Conservation (phyloP, 352 stramenopile genomes). For the Pythium myriotylum region DNA sequence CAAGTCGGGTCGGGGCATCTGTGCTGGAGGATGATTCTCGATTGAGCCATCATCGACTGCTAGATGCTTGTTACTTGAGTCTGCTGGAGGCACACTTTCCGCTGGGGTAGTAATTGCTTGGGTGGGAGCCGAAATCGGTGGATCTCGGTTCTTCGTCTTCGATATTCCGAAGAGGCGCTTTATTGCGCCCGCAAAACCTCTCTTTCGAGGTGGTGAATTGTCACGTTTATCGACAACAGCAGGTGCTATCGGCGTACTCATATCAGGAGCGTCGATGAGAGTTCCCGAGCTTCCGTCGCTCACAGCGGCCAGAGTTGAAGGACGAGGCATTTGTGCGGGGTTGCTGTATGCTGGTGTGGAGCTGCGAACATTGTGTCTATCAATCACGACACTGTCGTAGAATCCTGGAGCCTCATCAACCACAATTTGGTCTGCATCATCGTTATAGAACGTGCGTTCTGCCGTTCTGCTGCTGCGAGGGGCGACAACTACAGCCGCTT, state of each 20-base stretch:
- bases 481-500: slow-evolving; percentile 1
- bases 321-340: slow-evolving; percentile 7
- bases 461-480: slow-evolving; percentile 4
- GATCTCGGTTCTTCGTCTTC: slow-evolving; percentile 10
- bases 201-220: slow-evolving; percentile 5
- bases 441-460: slow-evolving; percentile 28
- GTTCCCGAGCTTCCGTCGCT: slow-evolving; percentile 43
- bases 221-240: slow-evolving; percentile 5
- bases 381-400: slow-evolving; percentile 38
- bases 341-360: slow-evolving; percentile 6
- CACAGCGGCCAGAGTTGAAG: slow-evolving; percentile 10
- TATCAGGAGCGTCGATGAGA: slow-evolving; percentile 37
- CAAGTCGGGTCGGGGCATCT: slow-evolving; percentile 8
- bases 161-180: slow-evolving; percentile 74
- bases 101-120: too few relatives aligned
- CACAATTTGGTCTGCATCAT: slow-evolving; percentile 46
- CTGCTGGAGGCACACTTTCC: neutral
- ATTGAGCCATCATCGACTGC: neutral
- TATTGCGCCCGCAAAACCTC: slow-evolving; percentile 49
- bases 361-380: neutral
- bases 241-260: neutral
- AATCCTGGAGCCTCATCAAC: slow-evolving; percentile 64
- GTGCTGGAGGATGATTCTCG: neutral
- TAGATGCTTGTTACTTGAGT: neutral
- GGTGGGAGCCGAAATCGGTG: neutral